A percentile compares a stretch with the other conserved stretches of the same genome.
These are phyloP conservation scores for Boletus rufocinnamomeus DNA, from an alignment of 768 basidiomycete species.

Conservation along the genomic window DNA sequence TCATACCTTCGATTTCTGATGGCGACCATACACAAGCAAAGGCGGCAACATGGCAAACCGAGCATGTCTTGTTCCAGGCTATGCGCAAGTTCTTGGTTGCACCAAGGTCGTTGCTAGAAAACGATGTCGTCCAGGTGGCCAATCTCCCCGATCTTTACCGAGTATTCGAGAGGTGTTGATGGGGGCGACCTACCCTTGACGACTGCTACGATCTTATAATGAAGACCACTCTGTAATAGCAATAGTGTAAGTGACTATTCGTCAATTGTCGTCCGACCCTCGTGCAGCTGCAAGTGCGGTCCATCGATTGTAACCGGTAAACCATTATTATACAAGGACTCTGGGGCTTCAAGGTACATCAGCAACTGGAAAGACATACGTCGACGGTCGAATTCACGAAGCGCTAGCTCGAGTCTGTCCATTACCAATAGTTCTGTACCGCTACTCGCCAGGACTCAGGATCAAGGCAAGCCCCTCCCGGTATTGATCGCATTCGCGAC, in stretches of 20 bases:
- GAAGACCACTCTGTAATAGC: neutral
- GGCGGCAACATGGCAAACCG: slow-evolving; percentile 80
- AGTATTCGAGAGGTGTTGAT: slow-evolving; percentile 90
- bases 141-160: slow-evolving; percentile 90
- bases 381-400: neutral
- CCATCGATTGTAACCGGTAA: neutral
- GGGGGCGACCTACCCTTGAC: neutral
- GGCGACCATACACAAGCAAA: slow-evolving; percentile 45
- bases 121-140: slow-evolving; percentile 84
- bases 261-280: neutral
- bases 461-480: slow-evolving; percentile 62
- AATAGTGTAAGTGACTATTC: neutral
- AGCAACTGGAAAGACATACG: neutral
- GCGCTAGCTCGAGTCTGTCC: too few relatives aligned
- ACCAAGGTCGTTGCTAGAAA: slow-evolving; percentile 65
- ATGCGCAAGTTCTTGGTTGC: slow-evolving; percentile 75
- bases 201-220: slow-evolving; percentile 1
- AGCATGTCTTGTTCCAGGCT: slow-evolving; percentile 88
- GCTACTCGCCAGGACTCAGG: neutral
- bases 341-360: neutral
- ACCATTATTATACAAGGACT: neutral
- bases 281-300: neutral
- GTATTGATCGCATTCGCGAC: slow-evolving; percentile 76
- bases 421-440: neutral
- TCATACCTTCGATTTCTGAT: slow-evolving; percentile 22